A percentile compares a stretch with the other conserved stretches of the same genome.
Conservation (phyloP, 192 early-diverging fungal genomes). For the Coemansia sp. region DNA sequence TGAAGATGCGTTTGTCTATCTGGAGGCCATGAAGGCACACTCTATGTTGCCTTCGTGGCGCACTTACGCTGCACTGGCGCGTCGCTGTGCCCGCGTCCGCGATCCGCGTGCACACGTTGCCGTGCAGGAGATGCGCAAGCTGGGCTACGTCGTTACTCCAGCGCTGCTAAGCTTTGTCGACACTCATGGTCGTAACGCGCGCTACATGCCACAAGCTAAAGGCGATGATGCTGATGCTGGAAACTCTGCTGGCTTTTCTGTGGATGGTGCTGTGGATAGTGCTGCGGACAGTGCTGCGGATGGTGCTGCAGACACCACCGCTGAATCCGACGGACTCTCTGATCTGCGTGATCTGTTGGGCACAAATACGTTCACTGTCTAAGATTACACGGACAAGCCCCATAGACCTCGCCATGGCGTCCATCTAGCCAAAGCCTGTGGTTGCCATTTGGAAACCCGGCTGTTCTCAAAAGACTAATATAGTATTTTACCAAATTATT, state of each 20-base stretch:
- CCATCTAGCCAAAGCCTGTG: neutral
- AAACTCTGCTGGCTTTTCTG: neutral
- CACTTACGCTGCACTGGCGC: constrained; percentile 56
- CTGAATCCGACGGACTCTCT: neutral
- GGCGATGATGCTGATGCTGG: neutral
- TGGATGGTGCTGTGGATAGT: neutral
- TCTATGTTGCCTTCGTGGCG: constrained; percentile 57
- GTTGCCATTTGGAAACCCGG: neutral
- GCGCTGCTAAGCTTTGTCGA: constrained; percentile 34
- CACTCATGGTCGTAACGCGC: constrained; percentile 27
- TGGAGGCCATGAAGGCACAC: constrained; percentile 69
- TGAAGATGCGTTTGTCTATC: constrained; percentile 72
- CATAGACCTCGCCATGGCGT: neutral
- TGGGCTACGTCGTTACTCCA: constrained; percentile 54
- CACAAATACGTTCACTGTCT: constrained; percentile 8
- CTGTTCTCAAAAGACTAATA: neutral
- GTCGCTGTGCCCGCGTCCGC: constrained; percentile 57
- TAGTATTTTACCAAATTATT: neutral
- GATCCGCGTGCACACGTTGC: constrained; percentile 63
- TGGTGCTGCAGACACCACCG: neutral
- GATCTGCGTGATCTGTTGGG: constrained; percentile 10
- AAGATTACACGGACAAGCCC: neutral
- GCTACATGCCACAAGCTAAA: neutral
- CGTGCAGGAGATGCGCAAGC: constrained; percentile 63
- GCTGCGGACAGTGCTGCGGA: neutral